A percentile compares a stretch with the other conserved stretches of the same genome.
phyloP scores from a whole-genome alignment of 805 yeast genomes.

The Saturnispora mendoncae region DNA sequence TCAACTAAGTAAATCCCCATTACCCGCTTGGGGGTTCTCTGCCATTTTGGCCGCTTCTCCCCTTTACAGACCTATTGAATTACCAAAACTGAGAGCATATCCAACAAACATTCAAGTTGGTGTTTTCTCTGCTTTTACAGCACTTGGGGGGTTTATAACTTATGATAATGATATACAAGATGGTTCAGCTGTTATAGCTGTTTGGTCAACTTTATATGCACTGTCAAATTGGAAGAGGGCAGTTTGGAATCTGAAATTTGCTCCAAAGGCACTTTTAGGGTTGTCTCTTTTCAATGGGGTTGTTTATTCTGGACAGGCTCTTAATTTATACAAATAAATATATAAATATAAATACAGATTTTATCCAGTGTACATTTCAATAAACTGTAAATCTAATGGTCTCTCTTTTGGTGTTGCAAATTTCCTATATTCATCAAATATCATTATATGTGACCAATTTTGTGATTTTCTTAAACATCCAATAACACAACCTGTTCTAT shows the following conservation, averaged over 20 bases:
- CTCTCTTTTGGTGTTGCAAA: slow-evolving; percentile 94
- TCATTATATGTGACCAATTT: slow-evolving; percentile 88
- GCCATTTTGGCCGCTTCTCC: slow-evolving; percentile 27
- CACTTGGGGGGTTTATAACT: slow-evolving; percentile 65
- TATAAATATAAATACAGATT: no score
- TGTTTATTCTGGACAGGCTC: slow-evolving; percentile 53
- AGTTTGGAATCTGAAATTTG: slow-evolving; percentile 43
- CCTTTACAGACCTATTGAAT: slow-evolving; percentile 17
- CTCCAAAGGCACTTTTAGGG: slow-evolving; percentile 51
- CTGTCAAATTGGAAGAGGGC: slow-evolving; percentile 62
- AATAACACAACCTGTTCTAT: slow-evolving; percentile 91
- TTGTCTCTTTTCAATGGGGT: slow-evolving; percentile 55
- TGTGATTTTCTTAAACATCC: slow-evolving; percentile 87
- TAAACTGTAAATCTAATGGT: slow-evolving; percentile 92
- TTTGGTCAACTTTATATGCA: slow-evolving; percentile 73
- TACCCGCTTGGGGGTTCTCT: slow-evolving; percentile 37
- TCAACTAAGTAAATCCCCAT: slow-evolving; percentile 30
- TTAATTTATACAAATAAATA: slow-evolving; percentile 8
- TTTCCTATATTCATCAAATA: slow-evolving; percentile 89
- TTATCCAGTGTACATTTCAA: slow-evolving; percentile 58
- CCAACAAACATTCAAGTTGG: slow-evolving; percentile 25
- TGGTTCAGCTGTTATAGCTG: slow-evolving; percentile 73
- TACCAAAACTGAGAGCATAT: slow-evolving; percentile 15
- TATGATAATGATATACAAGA: slow-evolving; percentile 67
- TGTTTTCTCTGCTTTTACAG: slow-evolving; percentile 53